phyloP scores from a whole-genome alignment of 2,329 filamentous ascomycete genomes.

The Fusarium sp. region DNA sequence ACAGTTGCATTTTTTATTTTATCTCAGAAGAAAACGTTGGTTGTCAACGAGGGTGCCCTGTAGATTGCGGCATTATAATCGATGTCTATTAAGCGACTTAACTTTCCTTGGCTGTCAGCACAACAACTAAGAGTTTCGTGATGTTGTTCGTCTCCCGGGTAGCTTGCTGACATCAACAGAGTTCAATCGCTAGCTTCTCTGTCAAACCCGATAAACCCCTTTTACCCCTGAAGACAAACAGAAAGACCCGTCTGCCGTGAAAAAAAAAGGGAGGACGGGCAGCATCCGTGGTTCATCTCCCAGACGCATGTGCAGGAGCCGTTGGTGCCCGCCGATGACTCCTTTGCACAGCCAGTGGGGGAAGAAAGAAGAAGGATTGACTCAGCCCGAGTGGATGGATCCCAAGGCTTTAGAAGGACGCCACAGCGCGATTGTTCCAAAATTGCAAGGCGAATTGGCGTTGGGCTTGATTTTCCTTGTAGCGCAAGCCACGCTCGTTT shows the following conservation, averaged over 20 bases:
- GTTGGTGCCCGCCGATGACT: background rate
- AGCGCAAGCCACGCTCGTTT: conserved; percentile 15
- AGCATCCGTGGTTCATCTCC: background rate
- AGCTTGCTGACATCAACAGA: background rate
- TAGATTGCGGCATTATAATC: background rate
- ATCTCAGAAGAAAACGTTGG: background rate
- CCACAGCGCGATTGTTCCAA: conserved; percentile 30
- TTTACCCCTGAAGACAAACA: background rate
- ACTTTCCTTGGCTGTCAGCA: background rate
- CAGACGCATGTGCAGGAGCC: background rate
- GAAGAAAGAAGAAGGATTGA: background rate
- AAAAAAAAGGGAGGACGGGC: conserved; percentile 12
- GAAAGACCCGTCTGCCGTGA: conserved; percentile 13
- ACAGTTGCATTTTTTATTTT: background rate
- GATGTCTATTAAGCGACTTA: background rate
- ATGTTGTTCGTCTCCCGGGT: background rate
- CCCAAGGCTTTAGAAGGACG: conserved; percentile 13
- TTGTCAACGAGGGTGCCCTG: background rate
- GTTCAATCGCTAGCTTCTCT: background rate
- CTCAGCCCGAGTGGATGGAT: background rate
- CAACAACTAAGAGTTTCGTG: background rate
- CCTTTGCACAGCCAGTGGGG: background rate
- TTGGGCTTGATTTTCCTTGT: conserved; percentile 1
- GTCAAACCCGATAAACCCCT: background rate
- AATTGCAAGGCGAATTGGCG: background rate